Evolutionary conservation across 1,139 yeast species (phyloP).

Genomic region (Blastobotrys arbuscula): DNA sequence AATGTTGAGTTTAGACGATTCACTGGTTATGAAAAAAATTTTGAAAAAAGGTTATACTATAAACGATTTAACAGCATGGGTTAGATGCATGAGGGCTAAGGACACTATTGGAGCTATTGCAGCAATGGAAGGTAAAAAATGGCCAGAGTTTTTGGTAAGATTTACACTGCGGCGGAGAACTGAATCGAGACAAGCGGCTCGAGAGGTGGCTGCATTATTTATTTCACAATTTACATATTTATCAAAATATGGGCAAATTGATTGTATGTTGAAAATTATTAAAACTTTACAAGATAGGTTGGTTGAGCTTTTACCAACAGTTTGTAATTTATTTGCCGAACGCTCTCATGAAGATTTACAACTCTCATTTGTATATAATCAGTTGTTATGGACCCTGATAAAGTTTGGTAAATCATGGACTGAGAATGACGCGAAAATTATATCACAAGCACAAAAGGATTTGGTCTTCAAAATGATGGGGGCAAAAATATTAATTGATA

Average conservation of each 20-base stretch:
- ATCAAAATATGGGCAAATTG: conserved; percentile 19
- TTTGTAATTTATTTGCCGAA: conserved; percentile 24
- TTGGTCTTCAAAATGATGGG: conserved; percentile 24
- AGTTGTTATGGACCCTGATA: conserved; percentile 29
- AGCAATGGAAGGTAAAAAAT: conserved; percentile 20
- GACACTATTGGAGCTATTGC: conserved; percentile 21
- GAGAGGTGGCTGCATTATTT: conserved; percentile 22
- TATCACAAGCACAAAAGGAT: conserved; percentile 26
- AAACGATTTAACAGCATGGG: conserved; percentile 22
- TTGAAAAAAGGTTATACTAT: conserved; percentile 12
- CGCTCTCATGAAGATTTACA: conserved; percentile 15
- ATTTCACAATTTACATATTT: conserved; percentile 16
- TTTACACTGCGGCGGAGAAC: conserved; percentile 27
- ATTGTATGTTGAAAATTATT: conserved; percentile 23
- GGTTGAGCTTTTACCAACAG: conserved; percentile 28
- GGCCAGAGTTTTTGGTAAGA: conserved; percentile 31
- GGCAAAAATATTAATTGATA: conserved; percentile 22
- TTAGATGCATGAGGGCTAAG: conserved; percentile 21
- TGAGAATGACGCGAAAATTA: conserved; percentile 19
- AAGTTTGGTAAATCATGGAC: conserved; percentile 28
- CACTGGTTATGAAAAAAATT: not conserved
- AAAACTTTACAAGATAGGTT: conserved; percentile 21
- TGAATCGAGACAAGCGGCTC: conserved; percentile 25
- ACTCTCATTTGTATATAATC: conserved; percentile 22
- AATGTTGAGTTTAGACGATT: not conserved